These are phyloP conservation scores for Barnettozyma vustinii DNA, from an alignment of 805 yeast genomes.

Conservation along the genomic window DNA sequence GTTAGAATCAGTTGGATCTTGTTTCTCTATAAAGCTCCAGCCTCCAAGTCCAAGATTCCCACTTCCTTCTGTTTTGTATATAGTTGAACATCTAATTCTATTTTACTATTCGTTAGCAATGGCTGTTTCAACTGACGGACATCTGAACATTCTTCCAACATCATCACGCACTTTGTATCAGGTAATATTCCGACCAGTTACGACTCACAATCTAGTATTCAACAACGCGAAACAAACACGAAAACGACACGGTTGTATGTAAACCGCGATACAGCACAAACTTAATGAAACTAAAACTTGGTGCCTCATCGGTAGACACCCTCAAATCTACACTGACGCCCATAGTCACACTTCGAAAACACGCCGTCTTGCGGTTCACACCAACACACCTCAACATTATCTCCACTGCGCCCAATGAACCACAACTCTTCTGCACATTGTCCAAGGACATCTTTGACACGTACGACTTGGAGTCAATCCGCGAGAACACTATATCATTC, in stretches of 20 bases:
- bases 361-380: conserved; percentile 52
- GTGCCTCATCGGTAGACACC: conserved; percentile 24
- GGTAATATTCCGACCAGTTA: too few relatives aligned
- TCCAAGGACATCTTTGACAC: conserved; percentile 32
- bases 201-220: too few relatives aligned
- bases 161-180: too few relatives aligned
- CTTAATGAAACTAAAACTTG: conserved; percentile 29
- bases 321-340: conserved; percentile 39
- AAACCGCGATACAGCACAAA: neutral
- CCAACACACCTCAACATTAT: conserved; percentile 44
- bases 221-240: neutral
- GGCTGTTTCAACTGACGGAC: too few relatives aligned
- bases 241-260: neutral
- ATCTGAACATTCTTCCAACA: too few relatives aligned
- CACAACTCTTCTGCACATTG: conserved; percentile 65
- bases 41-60: too few relatives aligned
- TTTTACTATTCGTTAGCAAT: too few relatives aligned
- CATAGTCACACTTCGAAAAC: conserved; percentile 47
- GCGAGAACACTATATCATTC: conserved; percentile 50
- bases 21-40: too few relatives aligned
- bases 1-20: too few relatives aligned
- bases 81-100: too few relatives aligned
- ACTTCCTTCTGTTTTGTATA: too few relatives aligned
- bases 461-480: conserved; percentile 34
- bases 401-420: conserved; percentile 48